Percentiles rank a stretch among this genome's conserved stretches.
Evolutionary conservation across 2,329 filamentous ascomycete species (phyloP).

Genomic region (Arthrobotrys pseudoclavata): DNA sequence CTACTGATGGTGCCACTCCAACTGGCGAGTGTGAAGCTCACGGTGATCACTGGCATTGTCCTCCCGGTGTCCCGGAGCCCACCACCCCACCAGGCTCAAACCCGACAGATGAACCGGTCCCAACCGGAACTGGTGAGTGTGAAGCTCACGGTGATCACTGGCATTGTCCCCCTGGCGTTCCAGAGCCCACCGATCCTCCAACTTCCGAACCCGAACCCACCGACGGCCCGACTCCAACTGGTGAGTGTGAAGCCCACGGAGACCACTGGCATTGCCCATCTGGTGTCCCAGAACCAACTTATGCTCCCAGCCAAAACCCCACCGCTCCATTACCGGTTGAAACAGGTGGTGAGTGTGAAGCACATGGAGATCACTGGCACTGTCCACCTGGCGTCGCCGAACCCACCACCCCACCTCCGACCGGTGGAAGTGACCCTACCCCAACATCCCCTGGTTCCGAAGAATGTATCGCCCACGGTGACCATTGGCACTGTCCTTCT

Average conservation of each 20-base stretch:
- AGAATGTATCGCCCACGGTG: slow-evolving; percentile 2
- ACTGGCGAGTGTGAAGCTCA: slow-evolving; percentile 17
- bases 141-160: slow-evolving; percentile 18
- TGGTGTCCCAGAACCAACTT: slow-evolving; percentile 7
- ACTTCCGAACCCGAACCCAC: slow-evolving; percentile 6
- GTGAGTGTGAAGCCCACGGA: slow-evolving; percentile 17
- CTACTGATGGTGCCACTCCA: slow-evolving; percentile 1
- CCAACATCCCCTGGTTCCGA: background rate
- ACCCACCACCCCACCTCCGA: slow-evolving; percentile 10
- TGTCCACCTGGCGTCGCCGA: slow-evolving; percentile 10
- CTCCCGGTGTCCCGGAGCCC: slow-evolving; percentile 6
- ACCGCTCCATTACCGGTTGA: background rate
- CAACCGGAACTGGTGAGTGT: background rate
- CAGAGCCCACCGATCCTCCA: slow-evolving; percentile 8
- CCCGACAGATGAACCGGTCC: background rate
- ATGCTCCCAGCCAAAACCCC: background rate
- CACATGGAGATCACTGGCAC: slow-evolving; percentile 17
- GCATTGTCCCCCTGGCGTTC: slow-evolving; percentile 16
- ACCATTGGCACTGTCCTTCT: slow-evolving; percentile 20
- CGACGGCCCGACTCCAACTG: slow-evolving; percentile 2
- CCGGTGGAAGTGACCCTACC: background rate
- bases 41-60: slow-evolving; percentile 16
- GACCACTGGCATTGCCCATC: slow-evolving; percentile 22
- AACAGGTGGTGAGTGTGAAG: slow-evolving; percentile 3
- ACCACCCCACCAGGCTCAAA: background rate